Evolutionary conservation across 805 yeast species (phyloP).

Genomic region (Hanseniaspora meyeri): DNA sequence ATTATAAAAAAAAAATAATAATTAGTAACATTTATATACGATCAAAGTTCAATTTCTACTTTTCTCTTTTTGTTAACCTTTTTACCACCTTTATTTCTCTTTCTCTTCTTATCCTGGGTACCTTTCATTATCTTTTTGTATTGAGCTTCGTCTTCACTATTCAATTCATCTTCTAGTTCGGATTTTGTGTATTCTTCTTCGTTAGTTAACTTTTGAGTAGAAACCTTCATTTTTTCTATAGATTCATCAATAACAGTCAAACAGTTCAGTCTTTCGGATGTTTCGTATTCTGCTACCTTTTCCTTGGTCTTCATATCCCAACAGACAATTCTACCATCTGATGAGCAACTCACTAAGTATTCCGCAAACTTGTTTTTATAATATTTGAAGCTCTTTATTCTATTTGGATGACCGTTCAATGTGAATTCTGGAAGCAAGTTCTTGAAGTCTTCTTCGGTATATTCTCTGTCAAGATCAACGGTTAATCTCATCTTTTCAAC

Average conservation of each 20-base stretch:
- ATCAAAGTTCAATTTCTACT: slow-evolving; percentile 45
- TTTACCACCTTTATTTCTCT: slow-evolving; percentile 32
- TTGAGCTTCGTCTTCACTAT: slow-evolving; percentile 65
- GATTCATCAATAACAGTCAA: slow-evolving; percentile 62
- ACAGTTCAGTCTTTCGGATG: slow-evolving; percentile 87
- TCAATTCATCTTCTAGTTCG: slow-evolving; percentile 32
- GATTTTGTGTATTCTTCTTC: slow-evolving; percentile 33
- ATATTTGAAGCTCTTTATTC: slow-evolving; percentile 68
- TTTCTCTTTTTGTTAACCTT: slow-evolving; percentile 32
- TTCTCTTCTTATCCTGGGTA: slow-evolving; percentile 30
- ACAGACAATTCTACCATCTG: slow-evolving; percentile 86
- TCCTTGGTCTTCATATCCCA: slow-evolving; percentile 65
- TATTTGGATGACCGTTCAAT: slow-evolving; percentile 68
- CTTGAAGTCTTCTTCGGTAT: slow-evolving; percentile 24
- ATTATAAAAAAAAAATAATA: slow-evolving; percentile 21
- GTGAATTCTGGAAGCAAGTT: slow-evolving; percentile 39
- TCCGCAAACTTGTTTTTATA: slow-evolving; percentile 32
- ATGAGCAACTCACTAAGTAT: slow-evolving; percentile 67
- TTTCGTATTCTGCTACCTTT: slow-evolving; percentile 79
- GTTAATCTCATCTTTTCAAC: slow-evolving; percentile 14
- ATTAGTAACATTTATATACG: not conserved
- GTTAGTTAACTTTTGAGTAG: slow-evolving; percentile 42
- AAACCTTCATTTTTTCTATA: slow-evolving; percentile 62
- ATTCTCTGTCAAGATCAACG: slow-evolving; percentile 18
- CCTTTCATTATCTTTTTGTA: slow-evolving; percentile 46